Conservation (phyloP, 2,329 filamentous ascomycete species). For the Cladosporium sp. region DNA sequence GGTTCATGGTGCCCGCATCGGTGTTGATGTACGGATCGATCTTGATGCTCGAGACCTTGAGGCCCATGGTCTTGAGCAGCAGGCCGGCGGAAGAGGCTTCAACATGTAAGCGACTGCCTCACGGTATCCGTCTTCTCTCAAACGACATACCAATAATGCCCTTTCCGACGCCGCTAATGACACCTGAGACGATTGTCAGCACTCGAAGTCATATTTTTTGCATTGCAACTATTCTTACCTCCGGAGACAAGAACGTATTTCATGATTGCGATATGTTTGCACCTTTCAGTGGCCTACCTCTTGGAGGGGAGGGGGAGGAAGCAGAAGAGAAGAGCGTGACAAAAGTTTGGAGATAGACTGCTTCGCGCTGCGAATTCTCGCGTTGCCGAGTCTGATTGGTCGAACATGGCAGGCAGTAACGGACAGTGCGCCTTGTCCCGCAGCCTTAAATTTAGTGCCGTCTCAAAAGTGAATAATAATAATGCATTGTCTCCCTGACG, state of each 20-base stretch:
- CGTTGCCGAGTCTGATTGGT: conserved; percentile 1
- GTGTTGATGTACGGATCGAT: conserved; percentile 72
- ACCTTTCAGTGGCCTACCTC: conserved; percentile 37
- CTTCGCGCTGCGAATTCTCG: conserved; percentile 8
- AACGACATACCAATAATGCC: conserved; percentile 54
- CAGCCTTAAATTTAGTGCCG: not conserved
- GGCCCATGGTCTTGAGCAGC: conserved; percentile 73
- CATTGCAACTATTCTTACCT: conserved; percentile 49
- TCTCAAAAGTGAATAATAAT: not conserved
- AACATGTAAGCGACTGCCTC: conserved; percentile 20
- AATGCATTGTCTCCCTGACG: too few relatives aligned
- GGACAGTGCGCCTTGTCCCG: conserved; percentile 1
- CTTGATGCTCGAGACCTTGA: conserved; percentile 69
- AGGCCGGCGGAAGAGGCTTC: conserved; percentile 67
- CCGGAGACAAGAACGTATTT: conserved; percentile 79
- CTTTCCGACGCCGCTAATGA: conserved; percentile 59
- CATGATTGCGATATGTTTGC: conserved; percentile 51
- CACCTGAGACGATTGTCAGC: conserved; percentile 34
- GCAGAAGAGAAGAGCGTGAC: conserved; percentile 20
- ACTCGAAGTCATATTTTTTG: not conserved
- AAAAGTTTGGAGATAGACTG: conserved; percentile 9
- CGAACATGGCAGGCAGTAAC: not conserved
- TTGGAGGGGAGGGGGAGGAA: conserved; percentile 40
- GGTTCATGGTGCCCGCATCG: conserved; percentile 70
- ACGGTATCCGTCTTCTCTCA: conserved; percentile 1